Evolutionary conservation across 1,284 basidiomycete genomes (phyloP).

Genomic region (Polyporus tsugae): DNA sequence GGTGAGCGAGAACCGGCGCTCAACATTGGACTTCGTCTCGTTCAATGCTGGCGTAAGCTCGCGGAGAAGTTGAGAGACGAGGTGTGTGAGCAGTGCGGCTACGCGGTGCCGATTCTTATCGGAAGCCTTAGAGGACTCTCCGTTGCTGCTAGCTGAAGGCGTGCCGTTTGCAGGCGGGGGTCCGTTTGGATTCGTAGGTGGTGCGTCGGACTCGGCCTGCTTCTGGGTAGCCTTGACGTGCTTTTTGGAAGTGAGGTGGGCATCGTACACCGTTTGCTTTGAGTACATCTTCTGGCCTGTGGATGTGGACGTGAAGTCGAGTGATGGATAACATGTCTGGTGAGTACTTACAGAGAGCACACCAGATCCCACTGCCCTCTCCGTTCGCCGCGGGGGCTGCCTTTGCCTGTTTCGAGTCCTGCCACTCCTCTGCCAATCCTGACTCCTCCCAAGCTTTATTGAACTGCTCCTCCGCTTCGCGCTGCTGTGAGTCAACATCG

Average conservation of each 20-base stretch:
- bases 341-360: slow-evolving; percentile 83
- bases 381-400: slow-evolving; percentile 48
- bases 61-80: slow-evolving; percentile 73
- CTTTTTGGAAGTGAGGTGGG: slow-evolving; percentile 94
- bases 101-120: slow-evolving; percentile 69
- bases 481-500: slow-evolving; percentile 80
- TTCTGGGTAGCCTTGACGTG: slow-evolving; percentile 90
- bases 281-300: slow-evolving; percentile 93
- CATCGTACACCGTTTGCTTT: slow-evolving; percentile 98
- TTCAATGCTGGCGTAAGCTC: slow-evolving; percentile 74
- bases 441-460: slow-evolving; percentile 83
- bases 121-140: slow-evolving; percentile 46
- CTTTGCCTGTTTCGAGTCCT: slow-evolving; percentile 56
- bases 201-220: slow-evolving; percentile 60
- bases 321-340: background rate
- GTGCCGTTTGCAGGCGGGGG: slow-evolving; percentile 43
- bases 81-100: slow-evolving; percentile 78
- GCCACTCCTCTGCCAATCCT: slow-evolving; percentile 82
- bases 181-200: slow-evolving; percentile 71
- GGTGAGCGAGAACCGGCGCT: slow-evolving; percentile 95
- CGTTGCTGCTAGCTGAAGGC: slow-evolving; percentile 25
- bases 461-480: slow-evolving; percentile 75
- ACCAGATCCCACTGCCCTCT: slow-evolving; percentile 84
- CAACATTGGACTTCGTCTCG: slow-evolving; percentile 96
- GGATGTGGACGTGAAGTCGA: background rate